phyloP scores from a whole-genome alignment of 2,329 filamentous ascomycete genomes.

The Stemphylium beticola region DNA sequence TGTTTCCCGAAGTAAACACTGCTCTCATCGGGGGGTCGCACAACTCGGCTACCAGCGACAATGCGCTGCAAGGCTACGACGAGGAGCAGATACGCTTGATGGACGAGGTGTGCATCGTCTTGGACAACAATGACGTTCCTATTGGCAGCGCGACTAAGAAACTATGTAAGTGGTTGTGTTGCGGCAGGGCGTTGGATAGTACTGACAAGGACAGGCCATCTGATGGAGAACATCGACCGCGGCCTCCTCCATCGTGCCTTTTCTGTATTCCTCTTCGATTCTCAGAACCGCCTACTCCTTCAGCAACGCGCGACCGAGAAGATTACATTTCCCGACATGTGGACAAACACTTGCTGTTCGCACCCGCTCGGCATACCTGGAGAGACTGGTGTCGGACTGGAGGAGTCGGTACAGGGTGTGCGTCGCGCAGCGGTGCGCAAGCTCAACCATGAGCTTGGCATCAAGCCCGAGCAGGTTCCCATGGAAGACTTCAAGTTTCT shows the following conservation, averaged over 20 bases:
- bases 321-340: slow-evolving; percentile 99
- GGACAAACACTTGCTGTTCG: slow-evolving; percentile 99
- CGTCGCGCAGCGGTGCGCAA: slow-evolving; percentile 93
- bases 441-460: slow-evolving; percentile 92
- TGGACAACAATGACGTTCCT: slow-evolving; percentile 88
- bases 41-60: slow-evolving; percentile 62
- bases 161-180: slow-evolving; percentile 69
- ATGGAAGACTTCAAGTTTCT: slow-evolving; percentile 91
- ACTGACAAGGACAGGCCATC: slow-evolving; percentile 69
- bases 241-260: slow-evolving; percentile 96
- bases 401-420: slow-evolving; percentile 81
- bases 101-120: slow-evolving; percentile 98
- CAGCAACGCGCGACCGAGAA: slow-evolving; percentile 96
- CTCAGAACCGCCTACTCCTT: slow-evolving; percentile 87
- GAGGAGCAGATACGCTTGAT: slow-evolving; percentile 97
- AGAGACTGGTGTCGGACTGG: slow-evolving; percentile 84
- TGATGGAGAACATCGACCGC: slow-evolving; percentile 98
- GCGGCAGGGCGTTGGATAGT: background rate
- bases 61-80: slow-evolving; percentile 87
- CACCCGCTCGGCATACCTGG: slow-evolving; percentile 90
- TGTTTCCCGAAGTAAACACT: slow-evolving; percentile 85
- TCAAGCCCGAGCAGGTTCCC: slow-evolving; percentile 86
- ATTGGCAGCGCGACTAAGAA: slow-evolving; percentile 99
- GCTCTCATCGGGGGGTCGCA: slow-evolving; percentile 65
- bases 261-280: slow-evolving; percentile 97